Percentiles rank a stretch among this genome's conserved stretches.
phyloP scores from a whole-genome alignment of 2,329 filamentous ascomycete species.

The Penicillium paneum region DNA sequence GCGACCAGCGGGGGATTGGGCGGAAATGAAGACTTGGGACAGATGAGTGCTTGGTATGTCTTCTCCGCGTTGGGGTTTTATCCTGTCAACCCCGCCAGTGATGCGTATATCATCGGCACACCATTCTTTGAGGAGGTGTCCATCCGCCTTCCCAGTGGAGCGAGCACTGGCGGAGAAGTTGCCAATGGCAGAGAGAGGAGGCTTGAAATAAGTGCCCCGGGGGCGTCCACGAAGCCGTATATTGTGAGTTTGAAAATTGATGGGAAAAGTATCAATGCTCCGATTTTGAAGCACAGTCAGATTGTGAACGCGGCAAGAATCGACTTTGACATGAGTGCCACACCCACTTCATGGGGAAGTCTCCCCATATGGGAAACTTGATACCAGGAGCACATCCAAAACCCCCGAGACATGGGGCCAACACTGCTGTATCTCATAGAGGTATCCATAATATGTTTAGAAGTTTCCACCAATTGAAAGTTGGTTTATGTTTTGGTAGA shows the following conservation, averaged over 20 bases:
- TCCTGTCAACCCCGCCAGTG: slow-evolving; percentile 46
- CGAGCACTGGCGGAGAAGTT: slow-evolving; percentile 26
- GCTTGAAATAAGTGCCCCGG: slow-evolving; percentile 43
- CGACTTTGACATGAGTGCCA: slow-evolving; percentile 47
- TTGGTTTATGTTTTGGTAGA: no score
- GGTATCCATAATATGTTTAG: no score
- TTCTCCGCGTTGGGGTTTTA: slow-evolving; percentile 50
- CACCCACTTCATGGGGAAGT: slow-evolving; percentile 35
- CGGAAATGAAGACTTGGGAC: slow-evolving; percentile 50
- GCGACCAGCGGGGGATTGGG: slow-evolving; percentile 46
- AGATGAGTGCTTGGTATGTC: slow-evolving; percentile 52
- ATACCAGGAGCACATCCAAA: not conserved
- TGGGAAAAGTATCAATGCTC: slow-evolving; percentile 33
- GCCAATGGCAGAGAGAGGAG: slow-evolving; percentile 17
- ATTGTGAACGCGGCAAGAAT: slow-evolving; percentile 42
- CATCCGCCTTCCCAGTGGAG: slow-evolving; percentile 38
- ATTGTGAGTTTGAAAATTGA: slow-evolving; percentile 44
- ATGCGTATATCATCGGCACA: slow-evolving; percentile 47
- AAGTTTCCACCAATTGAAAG: not conserved
- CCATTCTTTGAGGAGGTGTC: slow-evolving; percentile 49
- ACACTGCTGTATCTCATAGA: accelerated
- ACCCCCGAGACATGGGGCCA: not conserved
- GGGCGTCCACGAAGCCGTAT: slow-evolving; percentile 42
- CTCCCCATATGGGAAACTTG: slow-evolving; percentile 6
- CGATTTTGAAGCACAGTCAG: slow-evolving; percentile 42